Conservation (phyloP, 2,329 filamentous ascomycete genomes). For the Colletotrichum graminicola region DNA sequence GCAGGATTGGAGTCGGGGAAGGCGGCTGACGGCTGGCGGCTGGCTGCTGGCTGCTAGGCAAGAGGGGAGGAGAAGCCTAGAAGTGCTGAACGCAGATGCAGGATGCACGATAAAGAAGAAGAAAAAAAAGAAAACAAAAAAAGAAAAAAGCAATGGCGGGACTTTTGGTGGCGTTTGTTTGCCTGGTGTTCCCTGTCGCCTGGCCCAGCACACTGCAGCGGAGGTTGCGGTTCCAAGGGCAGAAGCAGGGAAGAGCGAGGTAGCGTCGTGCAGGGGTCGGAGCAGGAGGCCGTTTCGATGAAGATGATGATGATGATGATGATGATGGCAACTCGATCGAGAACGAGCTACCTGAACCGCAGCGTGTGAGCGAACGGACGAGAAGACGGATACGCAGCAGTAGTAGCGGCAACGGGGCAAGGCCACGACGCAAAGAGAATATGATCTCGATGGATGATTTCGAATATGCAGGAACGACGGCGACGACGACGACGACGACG, state of each 20-base stretch:
- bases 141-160: constrained; percentile 8
- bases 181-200: constrained; percentile 5
- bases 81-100: not conserved
- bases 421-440: not conserved
- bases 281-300: not conserved
- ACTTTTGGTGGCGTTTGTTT: constrained; percentile 23
- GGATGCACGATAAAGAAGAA: not conserved
- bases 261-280: constrained; percentile 14
- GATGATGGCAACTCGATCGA: constrained; percentile 3
- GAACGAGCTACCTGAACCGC: not conserved
- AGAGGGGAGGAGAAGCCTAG: not conserved
- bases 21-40: not conserved
- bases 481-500: not conserved
- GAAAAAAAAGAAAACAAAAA: fast-evolving
- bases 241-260: constrained; percentile 11
- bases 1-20: constrained; percentile 1
- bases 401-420: too few relatives aligned
- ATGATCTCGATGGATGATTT: not conserved
- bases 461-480: constrained; percentile 4
- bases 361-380: not conserved
- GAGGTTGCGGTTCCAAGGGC: constrained; percentile 17
- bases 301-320: not conserved
- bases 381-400: not conserved
- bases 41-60: not conserved
- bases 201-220: constrained; percentile 19